Base-by-base conservation (phyloP, 164 flowering plant species). In the Nelumbo lutea region DNA sequence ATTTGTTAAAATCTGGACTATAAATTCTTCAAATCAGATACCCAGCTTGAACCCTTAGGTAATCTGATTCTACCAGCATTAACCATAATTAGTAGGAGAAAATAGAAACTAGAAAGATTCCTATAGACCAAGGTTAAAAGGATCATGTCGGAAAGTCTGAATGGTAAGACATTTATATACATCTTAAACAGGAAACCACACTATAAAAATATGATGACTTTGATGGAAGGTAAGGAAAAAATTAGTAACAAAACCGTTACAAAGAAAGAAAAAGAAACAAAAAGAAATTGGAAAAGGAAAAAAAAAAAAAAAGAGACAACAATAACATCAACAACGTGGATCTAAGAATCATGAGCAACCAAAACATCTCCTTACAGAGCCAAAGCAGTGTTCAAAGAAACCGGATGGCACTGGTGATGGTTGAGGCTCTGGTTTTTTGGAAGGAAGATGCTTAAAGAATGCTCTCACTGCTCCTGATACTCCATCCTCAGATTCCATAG, bases 401-500 rank as follows among this genome's bases (percentile, higher is more conserved):
- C 83, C 79, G 38, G 93, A 76, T 27, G 80, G 70, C 64, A 27
- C 68, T 10, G 85, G 80, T 7, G 75, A 52, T 42, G 82, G 77
- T 13, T 73, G 79, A 2, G 77, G 62, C 55, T 61, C 64, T 5
- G 79, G 60, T 71, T 76, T 87, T 61, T 75, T 78, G 8, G 71
- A 74, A 43, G 99, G 96, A 74, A 88, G 89, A 42, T 95, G 99
- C 73, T 89, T 90, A 42, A 87, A 79, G 73, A 95, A 95, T n/a
- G 97, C 99, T 77, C 80, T 90, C 50, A 95, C 99, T 6, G 97
- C 97, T 78, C 99, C 99, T 6, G 85, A 62, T 50, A 88, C 97
- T 38, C 99, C 99, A 79, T 95, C 99, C 82, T 95, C 99, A 14
- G 87, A 77, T 75, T 90, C 87, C 97, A 90, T 92, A 14, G 87